phyloP scores from a whole-genome alignment of 2,329 filamentous ascomycete species.

The Leptographium lundbergii region DNA sequence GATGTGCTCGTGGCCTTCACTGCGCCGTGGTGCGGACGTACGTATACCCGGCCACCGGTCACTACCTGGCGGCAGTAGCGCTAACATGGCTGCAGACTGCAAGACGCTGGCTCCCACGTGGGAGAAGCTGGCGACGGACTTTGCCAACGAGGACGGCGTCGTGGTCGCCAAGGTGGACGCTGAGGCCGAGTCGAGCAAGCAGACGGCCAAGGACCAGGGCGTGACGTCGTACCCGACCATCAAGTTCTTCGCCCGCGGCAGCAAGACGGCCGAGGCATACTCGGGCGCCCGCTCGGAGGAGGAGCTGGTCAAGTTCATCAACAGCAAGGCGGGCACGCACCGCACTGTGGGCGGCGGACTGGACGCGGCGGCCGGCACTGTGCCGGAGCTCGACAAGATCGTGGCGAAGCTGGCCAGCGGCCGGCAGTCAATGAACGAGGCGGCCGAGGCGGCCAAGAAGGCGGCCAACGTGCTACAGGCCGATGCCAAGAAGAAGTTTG shows the following conservation, averaged over 20 bases:
- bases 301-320: constrained; percentile 69
- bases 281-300: constrained; percentile 62
- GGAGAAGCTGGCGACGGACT: constrained; percentile 78
- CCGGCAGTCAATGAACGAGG: constrained; percentile 47
- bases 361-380: constrained; percentile 65
- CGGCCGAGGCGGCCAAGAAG: constrained; percentile 60
- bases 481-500: constrained; percentile 57
- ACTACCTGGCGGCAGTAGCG: too few relatives aligned
- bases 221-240: constrained; percentile 89
- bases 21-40: constrained; percentile 96
- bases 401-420: constrained; percentile 57
- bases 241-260: constrained; percentile 90
- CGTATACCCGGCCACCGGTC: constrained; percentile 27
- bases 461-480: constrained; percentile 53
- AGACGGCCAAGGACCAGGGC: constrained; percentile 60
- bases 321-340: constrained; percentile 80
- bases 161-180: constrained; percentile 92
- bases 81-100: constrained; percentile 56
- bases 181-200: constrained; percentile 72
- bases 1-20: constrained; percentile 93
- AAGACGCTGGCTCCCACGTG: constrained; percentile 83
- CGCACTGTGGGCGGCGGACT: constrained; percentile 71
- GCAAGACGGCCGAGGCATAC: constrained; percentile 59
- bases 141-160: constrained; percentile 60
- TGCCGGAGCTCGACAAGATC: constrained; percentile 64